Base-by-base conservation (phyloP, 2,329 filamentous ascomycete species). In the Clonostachys rhizophaga region DNA sequence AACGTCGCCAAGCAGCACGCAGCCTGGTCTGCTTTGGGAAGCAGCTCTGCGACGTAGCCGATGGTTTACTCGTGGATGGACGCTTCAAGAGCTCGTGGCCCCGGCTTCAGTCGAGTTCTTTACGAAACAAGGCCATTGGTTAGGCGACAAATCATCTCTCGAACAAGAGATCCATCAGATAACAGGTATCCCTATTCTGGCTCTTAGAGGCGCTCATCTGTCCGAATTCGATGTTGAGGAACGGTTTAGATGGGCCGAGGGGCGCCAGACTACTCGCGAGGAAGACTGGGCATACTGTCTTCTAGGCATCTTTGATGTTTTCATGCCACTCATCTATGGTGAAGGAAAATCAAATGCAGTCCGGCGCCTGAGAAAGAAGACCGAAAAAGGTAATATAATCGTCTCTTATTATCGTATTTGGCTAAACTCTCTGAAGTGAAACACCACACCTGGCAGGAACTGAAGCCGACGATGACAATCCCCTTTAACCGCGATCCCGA, bases 301-400 rank as follows among this genome's bases (percentile, higher is more conserved):
- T 5, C 40, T 64, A 7, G 61, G 59, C 2, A 40, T 64, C 7
- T 62, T 58, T 17, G 50, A 47, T n/a, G 51, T 64, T 4, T 55
- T 55, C 6, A 61, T 63, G 56, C 56, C 58, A 2, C 46, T 63
- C 13, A 44, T 61, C 1, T 62, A 60, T 11, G 60, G 61, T 5
- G 60, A 63, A 37, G 58, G 58, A n/a, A 33, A 18, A 9, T 17
- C 14, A 9, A 14, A 17, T 17, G 36, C 36, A 14, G 16, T 39
- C 5, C 14, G 14, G 14, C 36, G 36, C 36, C 36, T 39, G 36
- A 14, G 36, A 14, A 39, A 17, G 36, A 17, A 14, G 14, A 39
- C 16, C 36, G 36, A 39, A 2, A 9, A 39, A 24, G 20, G 20
- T 24, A 24, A 24, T 6, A 24, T 24, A 24, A 24, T 7, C 20